A percentile compares a stretch with the other conserved stretches of the same genome.
Evolutionary conservation across 306 rosid genomes (phyloP).

Genomic region (Pyrus communis): DNA sequence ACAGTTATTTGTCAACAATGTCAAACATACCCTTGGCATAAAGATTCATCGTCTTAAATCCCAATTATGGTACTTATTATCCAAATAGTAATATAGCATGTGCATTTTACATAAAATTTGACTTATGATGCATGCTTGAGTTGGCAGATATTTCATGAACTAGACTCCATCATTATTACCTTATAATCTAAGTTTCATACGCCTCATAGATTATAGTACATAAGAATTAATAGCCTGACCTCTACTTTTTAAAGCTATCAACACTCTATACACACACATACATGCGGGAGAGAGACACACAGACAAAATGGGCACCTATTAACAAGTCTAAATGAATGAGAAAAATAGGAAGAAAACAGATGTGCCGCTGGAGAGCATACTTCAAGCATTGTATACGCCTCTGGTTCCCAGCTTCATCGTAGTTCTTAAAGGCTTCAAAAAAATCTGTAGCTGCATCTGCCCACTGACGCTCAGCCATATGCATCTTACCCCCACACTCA

Average conservation of each 20-base stretch:
- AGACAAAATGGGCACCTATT: not conserved
- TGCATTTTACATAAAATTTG: not conserved
- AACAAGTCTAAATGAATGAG: not conserved
- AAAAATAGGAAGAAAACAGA: not conserved
- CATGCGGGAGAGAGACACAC: not conserved
- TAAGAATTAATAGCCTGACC: not conserved
- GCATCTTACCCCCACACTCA: slow-evolving; percentile 99
- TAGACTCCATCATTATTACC: not conserved
- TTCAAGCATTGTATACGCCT: slow-evolving; percentile 96
- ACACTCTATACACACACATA: not conserved
- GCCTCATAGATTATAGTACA: not conserved
- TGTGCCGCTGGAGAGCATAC: slow-evolving; percentile 27
- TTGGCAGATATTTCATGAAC: not conserved
- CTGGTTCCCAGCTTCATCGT: slow-evolving; percentile 96
- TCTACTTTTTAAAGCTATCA: not conserved
- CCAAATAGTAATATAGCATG: not conserved
- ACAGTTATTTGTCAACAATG: not conserved
- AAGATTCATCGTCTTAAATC: not conserved
- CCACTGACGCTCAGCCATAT: slow-evolving; percentile 99
- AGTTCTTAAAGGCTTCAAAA: slow-evolving; percentile 93
- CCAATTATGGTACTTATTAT: not conserved
- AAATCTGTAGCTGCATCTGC: slow-evolving; percentile 96
- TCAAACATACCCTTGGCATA: not conserved
- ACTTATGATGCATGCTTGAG: not conserved
- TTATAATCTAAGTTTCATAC: not conserved